phyloP scores from a whole-genome alignment of 2,329 filamentous ascomycete species.

The Beauveria medogensis region DNA sequence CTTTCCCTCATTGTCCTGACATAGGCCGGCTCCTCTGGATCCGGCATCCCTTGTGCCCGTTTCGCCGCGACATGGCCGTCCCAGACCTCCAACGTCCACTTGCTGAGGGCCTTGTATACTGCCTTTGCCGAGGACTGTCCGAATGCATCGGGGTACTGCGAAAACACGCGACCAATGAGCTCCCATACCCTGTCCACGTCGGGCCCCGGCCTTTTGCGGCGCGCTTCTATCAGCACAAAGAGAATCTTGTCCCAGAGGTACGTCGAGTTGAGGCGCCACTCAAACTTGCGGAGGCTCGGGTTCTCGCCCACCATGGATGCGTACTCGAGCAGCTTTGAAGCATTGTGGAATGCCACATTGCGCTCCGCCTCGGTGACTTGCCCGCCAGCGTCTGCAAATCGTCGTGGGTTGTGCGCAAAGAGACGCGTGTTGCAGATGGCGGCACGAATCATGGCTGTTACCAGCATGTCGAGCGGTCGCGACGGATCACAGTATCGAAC shows the following conservation, averaged over 20 bases:
- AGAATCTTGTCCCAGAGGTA: conserved; percentile 24
- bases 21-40: conserved; percentile 6
- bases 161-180: conserved; percentile 19
- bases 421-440: conserved; percentile 14
- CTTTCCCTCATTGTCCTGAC: neutral
- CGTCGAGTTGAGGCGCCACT: conserved; percentile 20
- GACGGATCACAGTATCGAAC: conserved; percentile 14
- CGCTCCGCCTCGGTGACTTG: conserved; percentile 4
- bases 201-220: conserved; percentile 18
- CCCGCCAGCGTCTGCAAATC: neutral
- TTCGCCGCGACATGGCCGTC: conserved; percentile 1
- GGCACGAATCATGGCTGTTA: conserved; percentile 8
- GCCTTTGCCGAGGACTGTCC: conserved; percentile 14
- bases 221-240: conserved; percentile 22
- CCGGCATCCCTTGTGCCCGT: neutral
- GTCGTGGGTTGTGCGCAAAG: conserved; percentile 9
- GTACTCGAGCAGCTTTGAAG: conserved; percentile 17
- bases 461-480: conserved; percentile 5
- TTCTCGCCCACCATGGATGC: conserved; percentile 14
- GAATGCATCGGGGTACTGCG: conserved; percentile 17
- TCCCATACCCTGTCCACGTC: conserved; percentile 22
- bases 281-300: conserved; percentile 19
- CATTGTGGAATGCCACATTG: conserved; percentile 9
- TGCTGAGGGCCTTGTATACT: conserved; percentile 15
- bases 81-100: conserved; percentile 14